Percentiles rank a stretch among this genome's conserved stretches.
These are phyloP conservation scores for Pouteria glomerata DNA, from an alignment of 148 eudicot species.

Conservation along the genomic window DNA sequence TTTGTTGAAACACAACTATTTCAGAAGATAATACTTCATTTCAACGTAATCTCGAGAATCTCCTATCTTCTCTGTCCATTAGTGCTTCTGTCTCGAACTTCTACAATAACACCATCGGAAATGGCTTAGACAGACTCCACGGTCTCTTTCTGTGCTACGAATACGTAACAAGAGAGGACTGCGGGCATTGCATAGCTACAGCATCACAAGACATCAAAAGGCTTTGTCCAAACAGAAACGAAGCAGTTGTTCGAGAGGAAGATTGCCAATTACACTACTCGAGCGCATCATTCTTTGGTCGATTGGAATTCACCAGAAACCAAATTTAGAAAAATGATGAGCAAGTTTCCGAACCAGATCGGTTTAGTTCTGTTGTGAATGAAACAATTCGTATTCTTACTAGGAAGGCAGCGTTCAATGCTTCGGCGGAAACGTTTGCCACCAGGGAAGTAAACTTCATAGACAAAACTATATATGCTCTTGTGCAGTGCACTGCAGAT, in stretches of 20 bases:
- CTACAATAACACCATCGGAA: no score
- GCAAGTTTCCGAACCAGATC: no score
- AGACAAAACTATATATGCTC: constrained; percentile 12
- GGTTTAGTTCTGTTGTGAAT: neutral
- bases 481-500: constrained; percentile 53
- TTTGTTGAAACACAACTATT: neutral
- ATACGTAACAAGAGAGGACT: neutral
- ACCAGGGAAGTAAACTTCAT: constrained; percentile 1
- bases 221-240: constrained; percentile 7
- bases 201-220: neutral
- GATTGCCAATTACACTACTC: constrained; percentile 19
- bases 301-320: neutral
- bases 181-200: constrained; percentile 8
- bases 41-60: neutral
- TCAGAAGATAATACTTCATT: neutral
- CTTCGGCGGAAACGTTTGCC: constrained; percentile 17
- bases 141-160: neutral
- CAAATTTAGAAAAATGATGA: no score
- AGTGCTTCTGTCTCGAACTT: neutral
- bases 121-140: no score
- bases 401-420: constrained; percentile 13
- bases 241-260: constrained; percentile 1
- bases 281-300: constrained; percentile 1
- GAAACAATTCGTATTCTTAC: no score
- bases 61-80: neutral